Evolutionary conservation across 495 filamentous ascomycete species (phyloP).

Genomic region (Neurospora sp.): DNA sequence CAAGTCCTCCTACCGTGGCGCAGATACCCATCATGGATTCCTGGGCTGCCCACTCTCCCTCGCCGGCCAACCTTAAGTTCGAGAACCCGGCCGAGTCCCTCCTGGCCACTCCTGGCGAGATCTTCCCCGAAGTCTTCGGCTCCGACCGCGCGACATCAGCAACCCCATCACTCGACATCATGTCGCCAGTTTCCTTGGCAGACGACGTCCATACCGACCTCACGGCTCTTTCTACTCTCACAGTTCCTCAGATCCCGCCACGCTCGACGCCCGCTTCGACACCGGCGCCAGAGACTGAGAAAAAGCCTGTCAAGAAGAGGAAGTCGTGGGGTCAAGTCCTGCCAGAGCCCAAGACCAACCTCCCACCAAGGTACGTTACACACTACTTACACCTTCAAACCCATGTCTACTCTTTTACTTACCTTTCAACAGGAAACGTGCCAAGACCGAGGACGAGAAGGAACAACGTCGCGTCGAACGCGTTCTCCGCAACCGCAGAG

Average conservation of each 20-base stretch:
- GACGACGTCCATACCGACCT: constrained; percentile 20
- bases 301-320: constrained; percentile 85
- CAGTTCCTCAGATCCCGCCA: background rate
- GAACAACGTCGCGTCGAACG: constrained; percentile 96
- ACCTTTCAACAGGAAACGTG: constrained; percentile 62
- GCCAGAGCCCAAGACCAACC: constrained; percentile 90
- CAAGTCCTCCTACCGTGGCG: constrained; percentile 27
- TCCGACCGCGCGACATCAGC: constrained; percentile 12
- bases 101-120: constrained; percentile 41
- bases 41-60: constrained; percentile 28
- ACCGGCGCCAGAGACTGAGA: constrained; percentile 36
- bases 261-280: constrained; percentile 12
- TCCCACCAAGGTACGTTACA: constrained; percentile 75
- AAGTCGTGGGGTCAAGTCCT: constrained; percentile 99
- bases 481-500: constrained; percentile 88
- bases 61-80: constrained; percentile 34
- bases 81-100: constrained; percentile 44
- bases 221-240: constrained; percentile 11
- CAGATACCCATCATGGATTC: constrained; percentile 25
- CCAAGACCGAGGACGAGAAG: constrained; percentile 98
- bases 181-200: constrained; percentile 34
- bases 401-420: constrained; percentile 5
- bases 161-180: constrained; percentile 31
- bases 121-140: constrained; percentile 41
- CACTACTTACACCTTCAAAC: background rate